Conservation (phyloP, 306 rosid species). For the Calophaca sinica region DNA sequence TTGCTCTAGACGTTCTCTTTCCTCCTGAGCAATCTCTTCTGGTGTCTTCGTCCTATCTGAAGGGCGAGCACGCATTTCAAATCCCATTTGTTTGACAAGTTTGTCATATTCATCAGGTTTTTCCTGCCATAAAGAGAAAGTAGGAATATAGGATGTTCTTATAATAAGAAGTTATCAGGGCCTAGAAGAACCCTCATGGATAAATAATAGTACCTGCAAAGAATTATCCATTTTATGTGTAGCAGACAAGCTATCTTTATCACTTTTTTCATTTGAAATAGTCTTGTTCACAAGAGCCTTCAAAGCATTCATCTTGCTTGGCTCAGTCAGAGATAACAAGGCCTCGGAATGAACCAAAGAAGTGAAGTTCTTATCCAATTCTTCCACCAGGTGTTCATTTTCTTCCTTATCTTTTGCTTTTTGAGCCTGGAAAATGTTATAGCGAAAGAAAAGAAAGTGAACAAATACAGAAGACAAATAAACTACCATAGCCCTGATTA, state of each 20-base stretch:
- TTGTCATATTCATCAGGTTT: slow-evolving; percentile 77
- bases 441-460: slow-evolving; percentile 28
- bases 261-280: slow-evolving; percentile 55
- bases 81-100: slow-evolving; percentile 71
- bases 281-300: slow-evolving; percentile 66
- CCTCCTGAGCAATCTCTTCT: slow-evolving; percentile 94
- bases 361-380: slow-evolving; percentile 72
- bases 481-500: slow-evolving; percentile 12
- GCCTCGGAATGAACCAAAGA: slow-evolving; percentile 68
- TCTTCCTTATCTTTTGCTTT: slow-evolving; percentile 90
- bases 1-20: slow-evolving; percentile 75
- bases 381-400: slow-evolving; percentile 72
- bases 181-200: slow-evolving; percentile 28
- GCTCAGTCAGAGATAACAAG: slow-evolving; percentile 64
- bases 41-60: slow-evolving; percentile 87
- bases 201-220: slow-evolving; percentile 58
- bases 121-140: slow-evolving; percentile 68
- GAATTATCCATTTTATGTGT: slow-evolving; percentile 42
- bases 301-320: slow-evolving; percentile 75
- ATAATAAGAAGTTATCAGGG: slow-evolving; percentile 2
- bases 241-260: slow-evolving; percentile 54
- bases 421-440: slow-evolving; percentile 71
- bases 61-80: slow-evolving; percentile 93
- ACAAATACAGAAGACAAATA: slow-evolving; percentile 23
- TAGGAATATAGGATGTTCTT: slow-evolving; percentile 22